A percentile compares a stretch with the other conserved stretches of the same genome.
Evolutionary conservation across 305 asterid species (phyloP).

Genomic region (Ajuga reptans): DNA sequence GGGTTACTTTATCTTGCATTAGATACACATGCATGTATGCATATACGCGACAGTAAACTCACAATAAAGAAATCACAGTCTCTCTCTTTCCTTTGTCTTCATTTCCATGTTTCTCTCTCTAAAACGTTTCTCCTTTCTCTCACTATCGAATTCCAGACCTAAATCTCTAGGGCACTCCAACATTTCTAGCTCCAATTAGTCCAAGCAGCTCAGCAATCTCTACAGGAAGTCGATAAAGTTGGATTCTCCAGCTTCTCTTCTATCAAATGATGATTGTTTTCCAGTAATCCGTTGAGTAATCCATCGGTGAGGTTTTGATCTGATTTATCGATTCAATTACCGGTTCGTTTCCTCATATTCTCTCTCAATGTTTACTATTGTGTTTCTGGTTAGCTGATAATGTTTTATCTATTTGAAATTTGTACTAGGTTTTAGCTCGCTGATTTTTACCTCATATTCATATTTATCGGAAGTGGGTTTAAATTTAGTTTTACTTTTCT

Average conservation of each 20-base stretch:
- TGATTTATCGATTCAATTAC: conserved; percentile 26
- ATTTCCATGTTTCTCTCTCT: conserved; percentile 26
- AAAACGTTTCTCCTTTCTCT: conserved; percentile 22
- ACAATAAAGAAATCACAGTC: conserved; percentile 8
- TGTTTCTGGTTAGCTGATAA: neutral
- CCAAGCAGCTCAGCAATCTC: neutral
- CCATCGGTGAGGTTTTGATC: conserved; percentile 25
- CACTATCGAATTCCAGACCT: conserved; percentile 36
- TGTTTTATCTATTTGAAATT: neutral
- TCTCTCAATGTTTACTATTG: neutral
- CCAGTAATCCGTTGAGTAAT: conserved; percentile 8
- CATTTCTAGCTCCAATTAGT: conserved; percentile 27
- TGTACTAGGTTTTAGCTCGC: conserved; percentile 31
- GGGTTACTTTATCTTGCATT: conserved; percentile 12
- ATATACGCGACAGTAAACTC: conserved; percentile 15
- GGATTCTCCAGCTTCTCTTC: neutral
- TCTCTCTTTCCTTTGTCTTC: too few species aligned
- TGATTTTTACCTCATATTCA: conserved; percentile 28
- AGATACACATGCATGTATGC: conserved; percentile 13
- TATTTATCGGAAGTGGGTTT: conserved; percentile 30
- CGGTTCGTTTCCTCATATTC: conserved; percentile 16
- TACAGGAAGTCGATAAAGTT: neutral
- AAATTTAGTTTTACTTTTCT: conserved; percentile 19
- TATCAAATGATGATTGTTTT: conserved; percentile 17
- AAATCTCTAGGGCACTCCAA: conserved; percentile 27